Base-by-base conservation (phyloP, 331 rosid genomes). In the Stylosanthes scabra region DNA sequence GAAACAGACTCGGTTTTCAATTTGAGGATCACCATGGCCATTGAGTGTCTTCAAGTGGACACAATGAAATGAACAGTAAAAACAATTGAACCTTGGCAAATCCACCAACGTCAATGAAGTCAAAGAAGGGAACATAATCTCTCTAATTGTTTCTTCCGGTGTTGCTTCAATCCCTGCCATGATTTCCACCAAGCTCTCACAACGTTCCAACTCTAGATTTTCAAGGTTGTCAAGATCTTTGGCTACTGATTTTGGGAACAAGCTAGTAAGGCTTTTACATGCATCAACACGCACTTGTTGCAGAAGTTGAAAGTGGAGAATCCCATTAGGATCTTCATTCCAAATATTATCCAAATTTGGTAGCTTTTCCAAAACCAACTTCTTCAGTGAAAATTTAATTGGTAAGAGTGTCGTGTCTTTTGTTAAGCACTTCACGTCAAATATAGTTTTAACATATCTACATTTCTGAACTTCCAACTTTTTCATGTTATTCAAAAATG, bases 231-330 rank as follows among this genome's bases (percentile, higher is more conserved):
- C 6, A 37, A 56, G 16, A 57, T 58, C 59, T 45, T 16, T 34
- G 50, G 34, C 60, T 29, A 57, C 20, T 11, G 74, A 66, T 16
- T 50, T 10, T 8, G 80, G 80, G 66, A 66, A 66, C 42, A 75
- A 40, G 13, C 68, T 65, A 29, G n/a, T 64, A 9, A 64, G 55
- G 25, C 57, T 0, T 12, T 52, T 27, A 52, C 78, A 74, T 8
- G 1, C 1, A 1, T 40, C 7, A 63, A 54, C 47, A 41, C 2
- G 0, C 12, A 63, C 37, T 40, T 40, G 8, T 27, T 56, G 65
- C 3, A 70, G 8, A 29, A 0, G 1, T 6, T 46, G 9, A 54
- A 60, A 2, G 5, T 34, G 9, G 1, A 58, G 5, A 29, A 71
- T 5, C 15, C 34, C 25, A 9, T n/a, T 11, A 63, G 69, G 70